Percentiles rank a stretch among this genome's conserved stretches.
phyloP scores from a whole-genome alignment of 345 rosid genomes.

The Brassica rapa region DNA sequence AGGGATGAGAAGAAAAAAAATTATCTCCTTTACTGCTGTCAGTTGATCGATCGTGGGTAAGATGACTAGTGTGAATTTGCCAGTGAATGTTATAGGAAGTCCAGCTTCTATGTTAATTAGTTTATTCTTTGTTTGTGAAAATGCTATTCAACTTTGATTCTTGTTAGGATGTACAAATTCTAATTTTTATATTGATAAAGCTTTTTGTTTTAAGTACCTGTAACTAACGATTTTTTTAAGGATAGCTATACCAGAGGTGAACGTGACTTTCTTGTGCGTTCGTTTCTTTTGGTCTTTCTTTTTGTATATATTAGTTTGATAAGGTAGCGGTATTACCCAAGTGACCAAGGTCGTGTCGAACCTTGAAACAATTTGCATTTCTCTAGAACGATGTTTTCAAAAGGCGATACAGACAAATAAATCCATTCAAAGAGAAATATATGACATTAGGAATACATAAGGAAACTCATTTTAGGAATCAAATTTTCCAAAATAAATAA shows the following conservation, averaged over 20 bases:
- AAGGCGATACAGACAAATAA: too few species aligned
- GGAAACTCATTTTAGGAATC: not conserved
- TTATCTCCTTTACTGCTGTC: not conserved
- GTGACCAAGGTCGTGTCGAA: not conserved
- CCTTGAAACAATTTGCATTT: not conserved
- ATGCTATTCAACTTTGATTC: not conserved
- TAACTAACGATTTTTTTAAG: not conserved
- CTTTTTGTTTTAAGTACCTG: not conserved
- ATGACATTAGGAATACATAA: not conserved
- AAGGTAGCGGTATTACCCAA: not conserved
- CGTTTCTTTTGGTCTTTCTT: constrained; percentile 2
- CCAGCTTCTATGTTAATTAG: not conserved
- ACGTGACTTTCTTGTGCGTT: not conserved
- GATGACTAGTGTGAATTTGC: not conserved
- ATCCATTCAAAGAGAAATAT: not conserved
- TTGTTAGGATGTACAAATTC: not conserved
- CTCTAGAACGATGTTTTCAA: not conserved
- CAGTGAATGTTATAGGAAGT: not conserved
- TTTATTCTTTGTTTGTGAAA: not conserved
- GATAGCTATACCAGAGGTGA: not conserved
- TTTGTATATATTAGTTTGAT: not conserved
- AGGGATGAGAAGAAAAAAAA: not conserved
- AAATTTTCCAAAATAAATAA: not conserved
- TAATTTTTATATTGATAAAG: not conserved
- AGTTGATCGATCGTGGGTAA: not conserved